Base-by-base conservation (phyloP, 1,284 basidiomycete genomes). In the Pascua sp. region DNA sequence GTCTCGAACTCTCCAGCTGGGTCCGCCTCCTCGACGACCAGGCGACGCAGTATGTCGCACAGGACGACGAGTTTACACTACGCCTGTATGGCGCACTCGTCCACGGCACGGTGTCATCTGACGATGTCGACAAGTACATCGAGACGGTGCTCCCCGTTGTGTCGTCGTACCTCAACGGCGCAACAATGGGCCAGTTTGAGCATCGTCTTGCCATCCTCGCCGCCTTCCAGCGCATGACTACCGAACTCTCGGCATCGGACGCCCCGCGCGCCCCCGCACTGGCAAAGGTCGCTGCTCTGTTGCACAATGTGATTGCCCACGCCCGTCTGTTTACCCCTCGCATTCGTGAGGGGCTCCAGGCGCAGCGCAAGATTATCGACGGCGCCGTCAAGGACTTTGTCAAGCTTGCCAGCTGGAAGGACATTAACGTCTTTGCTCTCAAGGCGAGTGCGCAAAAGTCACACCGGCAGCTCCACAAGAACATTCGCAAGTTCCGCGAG, bases 381-480 rank as follows among this genome's bases (percentile, higher is more conserved):
- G 88, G 86, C 67, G 89, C 95, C 53, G 84, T 98, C 53, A 83
- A 82, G 58, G 86, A 85, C 54, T 89, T 91, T 71, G 89, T 98
- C 81, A 93, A 92, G 74, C 82, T 99, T 42, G 96, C 96, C 0
- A 96, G 92, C 69, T 98, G 96, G 96, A 95, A 90, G 75, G 96
- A 99, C 71, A 82, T 95, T 70, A 99, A 98, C 68, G 88, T 98
- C 11, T 89, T 91, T 64, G 93, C 96, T 4, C 82, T 99, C 62
- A 90, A 89, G 73, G 87, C 90, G 61, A 98, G 93, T 67, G 94
- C 95, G 0, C 85, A 89, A 65, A 88, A 85, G 70, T 92, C 91
- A 2, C 96, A 99, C 75, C 86, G 86, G 60, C 90, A 94, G 63
- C 81, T 99, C 12, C 95, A 94, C 83, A 92, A 90, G 75, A 85